A percentile compares a stretch with the other conserved stretches of the same genome.
Conservation (phyloP, 208 protist species). For the Wallacemonas sp. region DNA sequence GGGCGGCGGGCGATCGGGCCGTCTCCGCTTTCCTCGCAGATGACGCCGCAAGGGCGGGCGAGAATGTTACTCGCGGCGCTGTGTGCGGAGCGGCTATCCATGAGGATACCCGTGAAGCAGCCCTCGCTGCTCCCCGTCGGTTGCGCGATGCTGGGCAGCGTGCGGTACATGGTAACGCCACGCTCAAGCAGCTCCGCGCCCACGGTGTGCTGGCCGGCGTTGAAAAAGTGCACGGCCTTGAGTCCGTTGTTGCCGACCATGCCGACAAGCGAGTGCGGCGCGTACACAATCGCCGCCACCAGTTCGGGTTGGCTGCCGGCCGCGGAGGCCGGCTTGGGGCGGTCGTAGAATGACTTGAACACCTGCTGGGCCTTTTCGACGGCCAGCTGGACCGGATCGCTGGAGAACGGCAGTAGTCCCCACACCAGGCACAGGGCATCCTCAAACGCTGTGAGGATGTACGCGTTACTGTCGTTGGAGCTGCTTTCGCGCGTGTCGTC, state of each 20-base stretch:
- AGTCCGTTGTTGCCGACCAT: constrained; percentile 43
- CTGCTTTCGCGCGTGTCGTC: constrained; percentile 36
- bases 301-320: constrained; percentile 33
- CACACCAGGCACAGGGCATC: constrained; percentile 69
- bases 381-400: constrained; percentile 63
- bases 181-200: constrained; percentile 47
- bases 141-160: constrained; percentile 32
- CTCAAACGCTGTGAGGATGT: constrained; percentile 52
- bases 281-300: constrained; percentile 57
- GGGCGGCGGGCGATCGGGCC: not conserved
- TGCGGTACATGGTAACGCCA: constrained; percentile 40
- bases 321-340: constrained; percentile 37
- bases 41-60: constrained; percentile 58
- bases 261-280: constrained; percentile 57
- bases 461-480: constrained; percentile 47
- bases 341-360: constrained; percentile 43
- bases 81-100: constrained; percentile 56
- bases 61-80: constrained; percentile 48
- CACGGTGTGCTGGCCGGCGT: constrained; percentile 40
- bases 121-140: constrained; percentile 1
- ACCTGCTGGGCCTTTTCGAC: constrained; percentile 51
- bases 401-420: constrained; percentile 62
- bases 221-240: constrained; percentile 64
- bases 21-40: constrained; percentile 16
- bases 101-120: constrained; percentile 46